Conservation (phyloP, 805 yeast species). For the Torulaspora delbrueckii region DNA sequence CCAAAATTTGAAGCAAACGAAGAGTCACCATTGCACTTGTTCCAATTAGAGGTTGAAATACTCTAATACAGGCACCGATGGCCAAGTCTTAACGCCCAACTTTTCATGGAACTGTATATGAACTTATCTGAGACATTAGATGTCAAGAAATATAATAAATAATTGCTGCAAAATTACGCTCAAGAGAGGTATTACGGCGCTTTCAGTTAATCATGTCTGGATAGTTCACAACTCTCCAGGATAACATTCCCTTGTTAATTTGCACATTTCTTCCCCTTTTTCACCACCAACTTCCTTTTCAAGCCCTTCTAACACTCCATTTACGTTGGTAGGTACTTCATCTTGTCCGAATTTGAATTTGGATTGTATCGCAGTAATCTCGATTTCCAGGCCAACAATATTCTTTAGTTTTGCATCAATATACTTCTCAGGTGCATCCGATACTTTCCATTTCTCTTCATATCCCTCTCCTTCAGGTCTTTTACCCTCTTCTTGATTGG, state of each 20-base stretch:
- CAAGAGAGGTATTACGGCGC: neutral
- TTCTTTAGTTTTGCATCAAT: conserved; percentile 41
- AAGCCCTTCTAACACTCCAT: conserved; percentile 50
- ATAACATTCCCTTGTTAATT: conserved; percentile 10
- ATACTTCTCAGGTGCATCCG: conserved; percentile 52
- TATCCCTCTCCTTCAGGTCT: conserved; percentile 28
- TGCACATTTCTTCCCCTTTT: conserved; percentile 18
- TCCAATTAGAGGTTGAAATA: too few relatives aligned
- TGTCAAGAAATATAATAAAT: neutral
- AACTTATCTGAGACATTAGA: neutral
- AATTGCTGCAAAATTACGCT: too few relatives aligned
- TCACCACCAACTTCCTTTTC: conserved; percentile 38
- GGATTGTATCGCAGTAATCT: conserved; percentile 43
- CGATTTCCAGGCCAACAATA: conserved; percentile 54
- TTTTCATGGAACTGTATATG: too few relatives aligned
- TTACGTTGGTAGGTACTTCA: conserved; percentile 39
- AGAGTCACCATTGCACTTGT: too few relatives aligned
- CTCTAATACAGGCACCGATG: too few relatives aligned
- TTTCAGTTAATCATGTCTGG: neutral
- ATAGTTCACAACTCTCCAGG: neutral
- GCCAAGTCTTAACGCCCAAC: too few relatives aligned
- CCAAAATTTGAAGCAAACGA: too few relatives aligned
- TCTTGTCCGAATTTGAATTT: conserved; percentile 59
- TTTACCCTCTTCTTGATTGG: conserved; percentile 42
- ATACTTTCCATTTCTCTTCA: conserved; percentile 46